Conservation (phyloP, 2,329 filamentous ascomycete genomes). For the Colletotrichum abscissum region DNA sequence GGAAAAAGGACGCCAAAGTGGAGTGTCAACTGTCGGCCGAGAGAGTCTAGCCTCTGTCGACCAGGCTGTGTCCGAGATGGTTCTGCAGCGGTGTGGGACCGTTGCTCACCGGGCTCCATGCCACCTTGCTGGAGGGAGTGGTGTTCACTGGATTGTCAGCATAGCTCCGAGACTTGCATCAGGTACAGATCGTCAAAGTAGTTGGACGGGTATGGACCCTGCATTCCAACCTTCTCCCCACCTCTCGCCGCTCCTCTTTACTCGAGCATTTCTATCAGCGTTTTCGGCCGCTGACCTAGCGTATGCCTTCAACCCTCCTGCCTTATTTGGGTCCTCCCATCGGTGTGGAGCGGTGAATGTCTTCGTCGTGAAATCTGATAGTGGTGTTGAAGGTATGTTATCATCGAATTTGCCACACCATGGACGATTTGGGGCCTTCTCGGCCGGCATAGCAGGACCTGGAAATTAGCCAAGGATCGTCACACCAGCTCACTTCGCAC, state of each 20-base stretch:
- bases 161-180: conserved; percentile 23
- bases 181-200: conserved; percentile 27
- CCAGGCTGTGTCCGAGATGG: conserved; percentile 7
- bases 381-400: neutral
- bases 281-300: neutral
- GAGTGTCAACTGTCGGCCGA: conserved; percentile 17
- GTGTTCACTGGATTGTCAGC: conserved; percentile 11
- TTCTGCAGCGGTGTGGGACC: conserved; percentile 32
- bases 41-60: conserved; percentile 32
- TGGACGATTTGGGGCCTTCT: neutral
- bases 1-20: conserved; percentile 14
- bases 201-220: conserved; percentile 22
- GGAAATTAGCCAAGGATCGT: conserved; percentile 11
- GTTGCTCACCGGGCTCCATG: conserved; percentile 21
- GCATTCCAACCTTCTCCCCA: conserved; percentile 15
- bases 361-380: neutral
- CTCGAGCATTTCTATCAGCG: neutral
- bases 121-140: conserved; percentile 2
- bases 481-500: neutral
- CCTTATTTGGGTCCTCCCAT: conserved; percentile 1
- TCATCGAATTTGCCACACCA: conserved; percentile 16
- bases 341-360: conserved; percentile 11
- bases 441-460: neutral
- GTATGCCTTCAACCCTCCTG: neutral
- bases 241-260: conserved; percentile 9